Evolutionary conservation across 331 rosid genomes (phyloP), one percentile per base, ranked within the genome.

Genomic region (Erythrophleum ivorense): DNA sequence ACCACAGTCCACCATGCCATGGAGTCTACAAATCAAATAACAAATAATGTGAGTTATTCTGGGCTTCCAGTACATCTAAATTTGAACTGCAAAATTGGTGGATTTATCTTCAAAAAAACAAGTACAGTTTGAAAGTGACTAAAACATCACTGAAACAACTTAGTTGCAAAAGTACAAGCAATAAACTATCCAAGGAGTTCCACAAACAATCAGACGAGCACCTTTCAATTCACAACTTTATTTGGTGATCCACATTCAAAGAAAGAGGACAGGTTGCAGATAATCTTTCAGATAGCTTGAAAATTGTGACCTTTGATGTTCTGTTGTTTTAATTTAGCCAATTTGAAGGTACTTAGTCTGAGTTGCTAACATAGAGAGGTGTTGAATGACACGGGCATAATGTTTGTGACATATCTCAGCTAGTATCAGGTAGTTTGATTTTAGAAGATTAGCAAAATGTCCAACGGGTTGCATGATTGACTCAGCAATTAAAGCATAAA

Each of bases 1-100:
- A 59, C 99, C 99, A 80, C 98, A 93, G 0, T 93, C 97, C 75
- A 90, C 94, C 89, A 95, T 89, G 76, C 98, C 98, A 86, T 87
- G 81, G 60, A 91, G 93, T 84, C 98, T 95, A 76, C 31, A 86
- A 87, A 84, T 63, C 83, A 49, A 77, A 71, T 52, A 75, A 55
- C 38, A 58, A 43, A 62, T 62, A 62, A n/a, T 31, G 29, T 11
- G 59, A 80, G 64, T 43, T 77, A 66, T 71, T 59, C 53, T 46
- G 59, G 75, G 31, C 64, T 9, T 4, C 64, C 34, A 21, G 15
- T 21, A 58, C 24, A 21, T 58, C 64, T 9, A 58, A 21, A 58
- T 58, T 58, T 21, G 24, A 58, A 19, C 64, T 8, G 34, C 14
- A 21, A 58, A 9, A 9, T 21, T 19, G 14, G 64, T 58, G 15